A percentile compares a stretch with the other conserved stretches of the same genome.
phyloP scores from a whole-genome alignment of 1,284 basidiomycete genomes.

The Papiliotrema nemorosa region DNA sequence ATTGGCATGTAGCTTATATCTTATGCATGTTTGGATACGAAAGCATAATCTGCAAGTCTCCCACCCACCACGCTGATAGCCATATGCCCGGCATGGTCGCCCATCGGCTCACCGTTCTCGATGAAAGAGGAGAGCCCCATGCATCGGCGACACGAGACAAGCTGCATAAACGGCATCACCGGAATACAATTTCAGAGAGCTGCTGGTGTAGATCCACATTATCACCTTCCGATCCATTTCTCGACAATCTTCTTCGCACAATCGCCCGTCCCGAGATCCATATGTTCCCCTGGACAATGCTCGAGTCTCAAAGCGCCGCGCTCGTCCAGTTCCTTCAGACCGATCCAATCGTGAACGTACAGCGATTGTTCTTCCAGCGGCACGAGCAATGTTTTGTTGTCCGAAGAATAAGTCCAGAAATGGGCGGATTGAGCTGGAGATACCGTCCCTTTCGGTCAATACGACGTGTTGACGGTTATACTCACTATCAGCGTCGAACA shows the following conservation, averaged over 20 bases:
- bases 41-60: too few relatives aligned
- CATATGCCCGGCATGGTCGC: too few relatives aligned
- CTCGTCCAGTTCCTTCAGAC: conserved; percentile 70
- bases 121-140: too few relatives aligned
- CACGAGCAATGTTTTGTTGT: conserved; percentile 55
- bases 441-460: conserved; percentile 30
- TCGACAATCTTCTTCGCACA: conserved; percentile 47
- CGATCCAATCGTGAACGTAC: conserved; percentile 85
- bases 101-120: too few relatives aligned
- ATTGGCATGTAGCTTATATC: too few relatives aligned
- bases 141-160: too few relatives aligned
- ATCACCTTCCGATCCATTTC: conserved; percentile 44
- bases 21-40: too few relatives aligned
- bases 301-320: conserved; percentile 61
- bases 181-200: too few relatives aligned
- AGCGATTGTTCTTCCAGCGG: conserved; percentile 71
- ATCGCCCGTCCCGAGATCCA: conserved; percentile 65
- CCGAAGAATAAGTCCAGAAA: conserved; percentile 38
- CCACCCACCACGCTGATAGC: too few relatives aligned
- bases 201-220: not conserved
- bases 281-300: conserved; percentile 75
- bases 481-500: conserved; percentile 47
- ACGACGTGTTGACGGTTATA: conserved; percentile 3
- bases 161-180: too few relatives aligned
- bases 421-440: conserved; percentile 45